A percentile compares a stretch with the other conserved stretches of the same genome.
These are phyloP conservation scores for Verticillium nonalfalfae DNA, from an alignment of 2,329 filamentous ascomycete genomes.

Conservation along the genomic window DNA sequence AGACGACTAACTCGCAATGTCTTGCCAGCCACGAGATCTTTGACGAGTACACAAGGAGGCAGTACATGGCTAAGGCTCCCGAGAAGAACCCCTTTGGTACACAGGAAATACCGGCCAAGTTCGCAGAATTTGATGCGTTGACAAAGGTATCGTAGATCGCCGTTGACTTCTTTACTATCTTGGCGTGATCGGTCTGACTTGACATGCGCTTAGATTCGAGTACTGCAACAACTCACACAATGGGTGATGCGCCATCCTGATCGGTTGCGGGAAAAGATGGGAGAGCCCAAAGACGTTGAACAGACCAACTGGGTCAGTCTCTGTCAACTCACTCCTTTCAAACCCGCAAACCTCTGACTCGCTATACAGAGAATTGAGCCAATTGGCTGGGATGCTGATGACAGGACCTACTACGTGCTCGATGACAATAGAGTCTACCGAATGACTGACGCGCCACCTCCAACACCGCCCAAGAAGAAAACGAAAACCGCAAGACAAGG, in stretches of 20 bases:
- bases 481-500: slow-evolving; percentile 58
- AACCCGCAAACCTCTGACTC: slow-evolving; percentile 13
- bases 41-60: slow-evolving; percentile 86
- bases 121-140: slow-evolving; percentile 75
- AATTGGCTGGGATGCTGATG: slow-evolving; percentile 82
- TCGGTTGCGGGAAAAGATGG: slow-evolving; percentile 78
- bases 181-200: too few species aligned
- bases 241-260: slow-evolving; percentile 88
- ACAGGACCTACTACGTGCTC: slow-evolving; percentile 81
- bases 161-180: too few species aligned
- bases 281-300: slow-evolving; percentile 72
- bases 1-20: not conserved
- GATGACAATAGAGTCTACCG: slow-evolving; percentile 94
- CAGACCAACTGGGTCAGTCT: slow-evolving; percentile 74
- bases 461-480: slow-evolving; percentile 56
- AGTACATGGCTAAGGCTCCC: slow-evolving; percentile 78
- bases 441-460: slow-evolving; percentile 65
- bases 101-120: slow-evolving; percentile 65
- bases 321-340: not conserved
- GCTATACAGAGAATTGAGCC: slow-evolving; percentile 62
- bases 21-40: slow-evolving; percentile 69
- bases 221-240: slow-evolving; percentile 82
- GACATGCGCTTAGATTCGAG: slow-evolving; percentile 45
- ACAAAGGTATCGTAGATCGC: slow-evolving; percentile 53
- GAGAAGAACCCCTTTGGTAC: slow-evolving; percentile 78